phyloP scores from a whole-genome alignment of 441 rosid genomes.

The Cnidoscolus chayamansa region DNA sequence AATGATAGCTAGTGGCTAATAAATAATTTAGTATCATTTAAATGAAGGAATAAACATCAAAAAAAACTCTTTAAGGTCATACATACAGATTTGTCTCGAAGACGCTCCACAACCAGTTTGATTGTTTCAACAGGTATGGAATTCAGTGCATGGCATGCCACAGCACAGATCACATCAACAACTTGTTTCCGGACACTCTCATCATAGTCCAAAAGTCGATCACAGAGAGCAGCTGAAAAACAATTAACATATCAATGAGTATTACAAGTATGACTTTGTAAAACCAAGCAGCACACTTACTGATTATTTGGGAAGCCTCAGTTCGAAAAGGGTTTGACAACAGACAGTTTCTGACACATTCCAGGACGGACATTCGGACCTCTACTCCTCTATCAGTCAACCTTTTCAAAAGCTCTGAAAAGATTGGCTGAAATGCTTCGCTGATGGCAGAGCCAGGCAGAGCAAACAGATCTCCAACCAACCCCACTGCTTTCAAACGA shows the following conservation, averaged over 20 bases:
- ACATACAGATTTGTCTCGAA: conserved; percentile 96
- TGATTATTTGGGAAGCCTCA: conserved; percentile 79
- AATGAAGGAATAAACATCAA: conserved; percentile 27
- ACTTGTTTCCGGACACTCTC: conserved; percentile 97
- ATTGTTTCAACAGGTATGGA: conserved; percentile 73
- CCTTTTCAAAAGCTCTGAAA: conserved; percentile 93
- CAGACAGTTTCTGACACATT: conserved; percentile 80
- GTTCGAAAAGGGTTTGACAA: conserved; percentile 68
- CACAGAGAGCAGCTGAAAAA: conserved; percentile 86
- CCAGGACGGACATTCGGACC: conserved; percentile 87
- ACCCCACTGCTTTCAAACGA: conserved; percentile 84
- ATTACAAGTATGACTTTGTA: conserved; percentile 20
- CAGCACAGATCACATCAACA: conserved; percentile 87
- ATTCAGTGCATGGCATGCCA: conserved; percentile 62
- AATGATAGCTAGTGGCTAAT: conserved; percentile 15
- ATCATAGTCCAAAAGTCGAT: conserved; percentile 95
- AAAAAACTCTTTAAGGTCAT: conserved; percentile 55
- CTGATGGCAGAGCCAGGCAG: conserved; percentile 57
- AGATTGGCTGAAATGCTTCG: conserved; percentile 80
- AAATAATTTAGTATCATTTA: conserved; percentile 18
- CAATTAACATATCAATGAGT: conserved; percentile 24
- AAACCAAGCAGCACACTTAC: conserved; percentile 49
- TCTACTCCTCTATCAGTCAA: conserved; percentile 90
- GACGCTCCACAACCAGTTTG: conserved; percentile 85
- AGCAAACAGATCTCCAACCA: conserved; percentile 91